Conservation (phyloP, 1,139 yeast species). For the Nematodospora anomalae region DNA sequence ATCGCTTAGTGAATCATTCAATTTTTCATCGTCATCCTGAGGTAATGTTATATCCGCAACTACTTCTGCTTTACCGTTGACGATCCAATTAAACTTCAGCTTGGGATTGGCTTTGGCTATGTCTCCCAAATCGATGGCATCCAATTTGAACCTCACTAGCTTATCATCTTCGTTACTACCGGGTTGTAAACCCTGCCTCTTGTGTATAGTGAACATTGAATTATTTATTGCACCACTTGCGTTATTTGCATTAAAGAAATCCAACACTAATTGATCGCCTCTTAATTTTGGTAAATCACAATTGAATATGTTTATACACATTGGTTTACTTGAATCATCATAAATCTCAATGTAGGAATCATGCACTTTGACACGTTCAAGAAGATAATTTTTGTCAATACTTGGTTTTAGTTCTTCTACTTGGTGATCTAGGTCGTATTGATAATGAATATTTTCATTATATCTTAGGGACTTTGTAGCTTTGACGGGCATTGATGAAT, state of each 20-base stretch:
- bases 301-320: slow-evolving; percentile 59
- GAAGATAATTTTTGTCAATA: slow-evolving; percentile 44
- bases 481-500: neutral
- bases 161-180: slow-evolving; percentile 33
- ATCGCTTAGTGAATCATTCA: slow-evolving; percentile 24
- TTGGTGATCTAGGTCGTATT: slow-evolving; percentile 31
- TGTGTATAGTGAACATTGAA: slow-evolving; percentile 72
- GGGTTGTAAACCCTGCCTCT: slow-evolving; percentile 37
- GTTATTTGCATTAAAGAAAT: slow-evolving; percentile 66
- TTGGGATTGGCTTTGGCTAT: slow-evolving; percentile 34
- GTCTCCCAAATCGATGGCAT: slow-evolving; percentile 58
- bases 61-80: slow-evolving; percentile 67
- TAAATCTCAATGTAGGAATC: slow-evolving; percentile 54
- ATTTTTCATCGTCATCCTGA: slow-evolving; percentile 21
- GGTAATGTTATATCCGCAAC: slow-evolving; percentile 73
- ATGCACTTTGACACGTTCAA: slow-evolving; percentile 51
- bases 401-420: slow-evolving; percentile 17
- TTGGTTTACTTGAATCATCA: slow-evolving; percentile 33
- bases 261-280: slow-evolving; percentile 58
- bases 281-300: slow-evolving; percentile 64
- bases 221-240: slow-evolving; percentile 74
- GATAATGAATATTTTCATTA: slow-evolving; percentile 31
- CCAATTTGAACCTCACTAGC: slow-evolving; percentile 61
- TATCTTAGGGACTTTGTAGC: slow-evolving; percentile 17
- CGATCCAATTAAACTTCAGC: slow-evolving; percentile 66